Base-by-base conservation (phyloP, 345 rosid species). In the Eucalyptus grandis region DNA sequence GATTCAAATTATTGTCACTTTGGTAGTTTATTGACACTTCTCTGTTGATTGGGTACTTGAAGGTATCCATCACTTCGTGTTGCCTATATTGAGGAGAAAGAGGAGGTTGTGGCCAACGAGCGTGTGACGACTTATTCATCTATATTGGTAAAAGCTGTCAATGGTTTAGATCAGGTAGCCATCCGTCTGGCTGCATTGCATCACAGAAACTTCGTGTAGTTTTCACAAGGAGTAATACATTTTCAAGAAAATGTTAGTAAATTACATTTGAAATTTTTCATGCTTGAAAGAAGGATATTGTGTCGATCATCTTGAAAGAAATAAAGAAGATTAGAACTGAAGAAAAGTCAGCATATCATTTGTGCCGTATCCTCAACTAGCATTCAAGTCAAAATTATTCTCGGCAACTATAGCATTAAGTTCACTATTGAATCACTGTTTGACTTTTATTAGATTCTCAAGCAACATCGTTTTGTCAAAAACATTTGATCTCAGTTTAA, bases 1-100 rank as follows among this genome's bases (percentile, higher is more conserved):
- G 50, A 49, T 43, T 86, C 26, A 21, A 86, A 47, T 86, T 86
- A 51, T 49, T 43, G 24, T 19, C 8, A 24, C 7, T n/a, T 86
- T 85, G 44, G 16, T 85, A 49, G 44, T 27, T 54, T 82, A 49
- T 54, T 54, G 58, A 60, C 56, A 46, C 31, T n/a, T 26, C 43
- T 44, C 37, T 58, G 58, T 88, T 92, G 80, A 86, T 43, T 7
- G 83, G 13, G 47, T 40, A 30, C 83, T 77, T 90, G 91, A 91
- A 98, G 99, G 95, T 94, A 97, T 88, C 95, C 99, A 81, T 93
- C 99, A 87, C 93, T 98, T 15, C 99, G 99, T 87, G 96, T 98
- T 90, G 99, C 99, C 90, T 97, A 98, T 91, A 95, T 97, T 86
- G 98, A 97, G 92, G 99, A 97, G 95, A 97, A 96, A 94, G 99